Percentiles rank a stretch among this genome's conserved stretches.
Conservation (phyloP, 2,329 filamentous ascomycete genomes). For the Colletotrichum camelliae region DNA sequence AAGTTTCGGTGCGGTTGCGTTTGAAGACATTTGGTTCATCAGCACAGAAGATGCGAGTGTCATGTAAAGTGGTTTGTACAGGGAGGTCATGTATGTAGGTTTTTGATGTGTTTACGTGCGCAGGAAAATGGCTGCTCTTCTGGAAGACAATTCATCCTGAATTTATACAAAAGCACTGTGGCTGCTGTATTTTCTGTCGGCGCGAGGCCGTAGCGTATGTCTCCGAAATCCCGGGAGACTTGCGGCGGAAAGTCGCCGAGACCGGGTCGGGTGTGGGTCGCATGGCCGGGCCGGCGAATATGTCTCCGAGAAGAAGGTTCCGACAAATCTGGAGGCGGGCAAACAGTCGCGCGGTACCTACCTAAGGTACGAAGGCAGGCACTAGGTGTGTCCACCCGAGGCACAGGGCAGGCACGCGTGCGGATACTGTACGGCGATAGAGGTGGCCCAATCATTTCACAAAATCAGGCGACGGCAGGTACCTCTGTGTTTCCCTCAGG, state of each 20-base stretch:
- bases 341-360: background rate
- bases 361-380: too few relatives aligned
- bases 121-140: background rate
- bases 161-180: background rate
- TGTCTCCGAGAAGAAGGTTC: background rate
- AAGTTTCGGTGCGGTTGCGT: constrained; percentile 16
- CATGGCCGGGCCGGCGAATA: background rate
- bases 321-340: background rate
- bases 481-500: background rate
- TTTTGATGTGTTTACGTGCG: background rate
- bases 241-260: constrained; percentile 8
- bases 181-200: background rate
- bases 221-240: background rate
- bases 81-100: background rate
- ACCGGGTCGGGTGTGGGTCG: background rate
- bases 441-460: background rate
- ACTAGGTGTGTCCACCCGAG: too few relatives aligned
- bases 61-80: background rate
- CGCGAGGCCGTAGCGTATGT: background rate
- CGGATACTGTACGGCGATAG: too few relatives aligned
- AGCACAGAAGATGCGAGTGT: background rate
- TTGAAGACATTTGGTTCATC: background rate
- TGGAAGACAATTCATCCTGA: accelerated
- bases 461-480: background rate
- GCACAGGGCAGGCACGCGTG: too few relatives aligned